Conservation (phyloP, 257 asterid species). For the Scutellaria galericulata region DNA sequence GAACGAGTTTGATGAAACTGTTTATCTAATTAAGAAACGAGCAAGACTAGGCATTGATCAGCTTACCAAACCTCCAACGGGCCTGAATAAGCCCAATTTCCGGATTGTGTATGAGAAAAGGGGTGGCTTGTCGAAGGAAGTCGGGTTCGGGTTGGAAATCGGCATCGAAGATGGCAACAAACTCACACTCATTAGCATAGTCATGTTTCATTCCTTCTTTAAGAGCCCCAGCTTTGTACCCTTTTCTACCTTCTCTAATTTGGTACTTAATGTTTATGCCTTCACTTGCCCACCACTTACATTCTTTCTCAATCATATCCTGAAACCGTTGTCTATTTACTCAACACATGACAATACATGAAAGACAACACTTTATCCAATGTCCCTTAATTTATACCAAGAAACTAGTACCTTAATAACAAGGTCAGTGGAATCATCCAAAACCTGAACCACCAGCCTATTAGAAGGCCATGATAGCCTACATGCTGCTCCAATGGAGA, state of each 20-base stretch:
- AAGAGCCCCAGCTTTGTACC: slow-evolving; percentile 76
- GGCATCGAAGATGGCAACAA: slow-evolving; percentile 72
- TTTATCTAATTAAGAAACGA: neutral
- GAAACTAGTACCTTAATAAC: slow-evolving; percentile 52
- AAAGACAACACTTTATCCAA: neutral
- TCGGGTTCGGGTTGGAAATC: slow-evolving; percentile 74
- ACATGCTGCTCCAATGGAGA: slow-evolving; percentile 85
- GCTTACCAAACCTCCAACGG: slow-evolving; percentile 73
- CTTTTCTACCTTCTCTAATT: slow-evolving; percentile 55
- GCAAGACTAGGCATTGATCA: neutral
- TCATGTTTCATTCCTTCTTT: slow-evolving; percentile 55
- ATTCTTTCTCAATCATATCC: slow-evolving; percentile 69
- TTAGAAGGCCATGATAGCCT: slow-evolving; percentile 81
- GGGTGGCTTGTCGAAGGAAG: slow-evolving; percentile 55
- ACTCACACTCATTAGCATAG: slow-evolving; percentile 59
- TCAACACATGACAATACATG: neutral
- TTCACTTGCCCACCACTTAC: slow-evolving; percentile 62
- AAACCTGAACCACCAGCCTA: slow-evolving; percentile 67
- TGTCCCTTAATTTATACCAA: neutral
- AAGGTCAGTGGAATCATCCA: slow-evolving; percentile 84
- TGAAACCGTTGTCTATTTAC: slow-evolving; percentile 36
- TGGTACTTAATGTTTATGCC: slow-evolving; percentile 66
- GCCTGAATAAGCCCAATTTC: slow-evolving; percentile 68
- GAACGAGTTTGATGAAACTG: neutral
- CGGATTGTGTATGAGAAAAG: slow-evolving; percentile 58